Evolutionary conservation across 2,329 filamentous ascomycete species (phyloP).

Genomic region (Phyllosticta citribraziliensis): DNA sequence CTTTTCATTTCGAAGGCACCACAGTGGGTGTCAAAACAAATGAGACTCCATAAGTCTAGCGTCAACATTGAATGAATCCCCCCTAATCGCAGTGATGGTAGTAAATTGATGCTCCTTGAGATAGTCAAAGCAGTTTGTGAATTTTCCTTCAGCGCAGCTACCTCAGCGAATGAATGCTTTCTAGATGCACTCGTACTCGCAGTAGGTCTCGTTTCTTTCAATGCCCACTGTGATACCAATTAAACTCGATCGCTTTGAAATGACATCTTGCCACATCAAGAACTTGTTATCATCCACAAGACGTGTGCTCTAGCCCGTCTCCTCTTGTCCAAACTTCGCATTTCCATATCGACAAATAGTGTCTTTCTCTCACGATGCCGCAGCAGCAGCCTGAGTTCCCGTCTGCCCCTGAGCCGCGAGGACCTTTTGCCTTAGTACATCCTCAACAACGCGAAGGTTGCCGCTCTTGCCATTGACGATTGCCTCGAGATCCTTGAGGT

Average conservation of each 20-base stretch:
- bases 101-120: neutral
- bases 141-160: too few species aligned
- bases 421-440: constrained; percentile 37
- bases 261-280: neutral
- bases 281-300: neutral
- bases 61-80: too few species aligned
- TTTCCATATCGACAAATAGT: neutral
- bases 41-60: too few species aligned
- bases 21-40: too few species aligned
- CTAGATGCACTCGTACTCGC: too few species aligned
- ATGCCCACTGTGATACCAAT: too few species aligned
- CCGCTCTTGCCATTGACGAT: constrained; percentile 68
- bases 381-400: neutral
- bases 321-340: neutral
- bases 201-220: too few species aligned
- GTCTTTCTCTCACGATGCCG: neutral
- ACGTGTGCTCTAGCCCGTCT: neutral
- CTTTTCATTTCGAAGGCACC: too few species aligned
- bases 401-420: constrained; percentile 7
- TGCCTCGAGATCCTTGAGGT: constrained; percentile 57
- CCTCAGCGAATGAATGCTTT: too few species aligned
- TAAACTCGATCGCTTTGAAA: too few species aligned
- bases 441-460: constrained; percentile 79
- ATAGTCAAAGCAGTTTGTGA: too few species aligned
- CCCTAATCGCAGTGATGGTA: too few species aligned